Evolutionary conservation across 352 stramenopile species (phyloP).

Genomic region (Blastocystis sp.): DNA sequence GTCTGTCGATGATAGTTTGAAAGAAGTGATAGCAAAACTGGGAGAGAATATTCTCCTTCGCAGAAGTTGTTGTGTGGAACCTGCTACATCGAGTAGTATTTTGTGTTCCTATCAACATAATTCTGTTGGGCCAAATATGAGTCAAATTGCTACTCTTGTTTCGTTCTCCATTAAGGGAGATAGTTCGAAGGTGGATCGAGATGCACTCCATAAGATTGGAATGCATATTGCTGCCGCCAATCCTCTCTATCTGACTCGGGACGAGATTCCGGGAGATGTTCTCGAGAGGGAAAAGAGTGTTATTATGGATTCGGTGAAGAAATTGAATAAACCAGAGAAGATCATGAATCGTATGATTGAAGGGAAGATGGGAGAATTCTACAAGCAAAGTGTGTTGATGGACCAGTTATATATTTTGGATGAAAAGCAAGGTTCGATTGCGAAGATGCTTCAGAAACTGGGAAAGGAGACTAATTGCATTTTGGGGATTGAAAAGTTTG

Average conservation of each 20-base stretch:
- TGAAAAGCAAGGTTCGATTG: conserved; percentile 48
- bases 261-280: conserved; percentile 7
- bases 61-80: conserved; percentile 7
- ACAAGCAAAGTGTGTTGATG: conserved; percentile 52
- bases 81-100: background rate
- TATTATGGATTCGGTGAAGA: conserved; percentile 50
- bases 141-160: conserved; percentile 44
- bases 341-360: conserved; percentile 62
- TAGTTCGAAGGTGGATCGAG: background rate
- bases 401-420: conserved; percentile 61
- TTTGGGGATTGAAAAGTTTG: conserved; percentile 37
- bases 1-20: conserved; percentile 48
- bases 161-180: background rate
- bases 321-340: conserved; percentile 63
- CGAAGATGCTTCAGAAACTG: conserved; percentile 39
- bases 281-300: conserved; percentile 34
- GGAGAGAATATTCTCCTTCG: conserved; percentile 61
- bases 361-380: conserved; percentile 59
- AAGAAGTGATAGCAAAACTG: conserved; percentile 62
- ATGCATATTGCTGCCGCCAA: conserved; percentile 61
- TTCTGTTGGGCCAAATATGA: conserved; percentile 36
- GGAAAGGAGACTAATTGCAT: conserved; percentile 24
- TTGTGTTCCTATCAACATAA: conserved; percentile 60
- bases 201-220: conserved; percentile 41
- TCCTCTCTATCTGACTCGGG: conserved; percentile 10